Evolutionary conservation across 495 filamentous ascomycete genomes (phyloP), one percentile per base, ranked within the genome.

Genomic region (Aspergillus bertholletiae): DNA sequence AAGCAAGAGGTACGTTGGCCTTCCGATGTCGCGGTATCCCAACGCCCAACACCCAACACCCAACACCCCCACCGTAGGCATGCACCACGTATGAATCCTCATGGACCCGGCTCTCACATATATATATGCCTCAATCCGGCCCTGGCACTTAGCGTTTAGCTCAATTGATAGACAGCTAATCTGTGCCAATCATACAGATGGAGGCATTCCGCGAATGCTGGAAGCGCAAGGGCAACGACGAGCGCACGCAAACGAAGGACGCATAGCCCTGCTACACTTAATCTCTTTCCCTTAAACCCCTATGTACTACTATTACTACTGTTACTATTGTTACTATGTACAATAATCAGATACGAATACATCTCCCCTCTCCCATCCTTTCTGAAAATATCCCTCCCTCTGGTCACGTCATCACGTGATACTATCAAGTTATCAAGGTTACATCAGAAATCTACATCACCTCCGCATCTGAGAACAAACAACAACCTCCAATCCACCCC

Each of bases 181-280:
- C 5, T 11, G 13, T 37, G 5, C 15, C 11, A 27, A 26, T 18
- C 37, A 23, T 32, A 11, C 59, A 98, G 94, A 95, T 98, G 89
- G 89, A 96, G 67, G 81, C 80, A 8, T 98, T 98, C 67, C 84
- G 84, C 60, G 80, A 88, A 61, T 98, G 94, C 69, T 98, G 94
- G 94, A 96, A 96, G 70, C 80, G 76, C 54, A 87, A 96, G 56
- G 87, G 92, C 44, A 98, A 98, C 69, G 84, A 92, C 63, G 73
- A 86, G 68, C 83, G 94, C 64, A 96, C 92, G 0, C 77, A 79
- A 60, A 85, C 79, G 26, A 90, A 91, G 64, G 84, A 94, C 67
- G 67, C 66, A 49, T 74, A 65, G 18, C 23, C 39, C 17, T 44
- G 1, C 24, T 22, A 22, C 18, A 32, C 7, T 54, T 28, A 51